Base-by-base conservation (phyloP, 1,284 basidiomycete species). In the Papiliotrema fonsecae region DNA sequence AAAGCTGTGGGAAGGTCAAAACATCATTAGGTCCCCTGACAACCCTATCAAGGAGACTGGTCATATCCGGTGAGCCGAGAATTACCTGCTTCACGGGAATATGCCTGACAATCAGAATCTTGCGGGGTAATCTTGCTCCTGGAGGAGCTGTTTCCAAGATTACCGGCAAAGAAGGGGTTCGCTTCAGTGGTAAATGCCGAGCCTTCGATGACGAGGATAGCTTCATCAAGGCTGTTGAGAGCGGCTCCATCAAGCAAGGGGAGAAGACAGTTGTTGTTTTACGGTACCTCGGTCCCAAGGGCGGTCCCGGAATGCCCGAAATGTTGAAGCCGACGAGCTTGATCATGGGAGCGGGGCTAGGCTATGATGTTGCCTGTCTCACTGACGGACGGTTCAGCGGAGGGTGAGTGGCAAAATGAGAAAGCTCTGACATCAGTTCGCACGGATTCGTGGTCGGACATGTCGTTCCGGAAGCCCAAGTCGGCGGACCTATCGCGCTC, bases 301-400 rank as follows among this genome's bases (percentile, higher is more conserved):
- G 93, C 49, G 93, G 86, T 26, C 93, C 92, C 54, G 92, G 93
- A 42, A 97, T 97, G 94, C 94, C 94, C 16, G 94, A 97, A 66
- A 81, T 81, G 78, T 71, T 81, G 50, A 75, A 75, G 56, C 90
- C 89, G 6, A 96, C 91, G n/a, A 85, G 81, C 52, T 84, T 89
- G 40, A 81, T 97, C 57, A 88, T 92, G 76, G 94, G 94, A 28
- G 93, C 93, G 46, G 94, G 94, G 34, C 79, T 97, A 18, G 86
- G 89, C 34, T 82, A 85, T 52, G 86, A 87, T 45, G 93, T 92
- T 3, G 93, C 93, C 1, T 82, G 96, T 56, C 84, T 98, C 61
- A 98, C 94, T 0, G 94, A 98, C 71, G 94, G 94, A 39, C 83
- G 94, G 36, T 98, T 98, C 80, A 91, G 87, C 26, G 94, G 93